A percentile compares a stretch with the other conserved stretches of the same genome.
Conservation (phyloP, 495 filamentous ascomycete genomes). For the Baudoinia panamericana region DNA sequence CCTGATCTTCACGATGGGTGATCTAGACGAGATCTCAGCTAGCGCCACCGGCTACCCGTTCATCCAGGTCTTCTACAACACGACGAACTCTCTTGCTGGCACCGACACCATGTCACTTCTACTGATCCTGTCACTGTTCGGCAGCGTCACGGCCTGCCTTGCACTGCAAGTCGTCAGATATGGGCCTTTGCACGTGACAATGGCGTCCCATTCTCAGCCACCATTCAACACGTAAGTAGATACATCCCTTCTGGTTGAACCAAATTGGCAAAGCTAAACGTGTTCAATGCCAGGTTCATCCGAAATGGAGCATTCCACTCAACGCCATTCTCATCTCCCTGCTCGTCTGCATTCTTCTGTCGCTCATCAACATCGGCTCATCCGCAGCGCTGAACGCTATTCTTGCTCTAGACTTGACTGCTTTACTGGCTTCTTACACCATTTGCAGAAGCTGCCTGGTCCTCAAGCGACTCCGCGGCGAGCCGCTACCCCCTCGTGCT, state of each 20-base stretch:
- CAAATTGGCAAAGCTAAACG: not conserved
- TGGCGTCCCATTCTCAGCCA: not conserved
- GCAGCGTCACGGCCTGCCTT: slow-evolving; percentile 6
- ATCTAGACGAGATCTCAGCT: slow-evolving; percentile 8
- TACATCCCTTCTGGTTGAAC: not conserved
- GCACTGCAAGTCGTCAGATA: slow-evolving; percentile 22
- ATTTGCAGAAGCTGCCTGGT: slow-evolving; percentile 12
- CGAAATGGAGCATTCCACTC: slow-evolving; percentile 9
- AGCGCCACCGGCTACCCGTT: slow-evolving; percentile 34
- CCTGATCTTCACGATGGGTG: slow-evolving; percentile 16
- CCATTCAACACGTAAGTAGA: not conserved
- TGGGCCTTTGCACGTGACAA: slow-evolving; percentile 22
- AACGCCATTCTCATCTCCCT: slow-evolving; percentile 16
- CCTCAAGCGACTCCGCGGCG: slow-evolving; percentile 4
- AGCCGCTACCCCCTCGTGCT: not conserved
- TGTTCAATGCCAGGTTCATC: slow-evolving; percentile 3
- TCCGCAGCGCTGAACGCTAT: slow-evolving; percentile 18
- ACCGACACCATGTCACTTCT: slow-evolving; percentile 35
- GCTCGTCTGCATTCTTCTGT: slow-evolving; percentile 9
- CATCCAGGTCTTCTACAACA: slow-evolving; percentile 43
- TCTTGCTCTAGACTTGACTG: slow-evolving; percentile 9
- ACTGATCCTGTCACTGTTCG: slow-evolving; percentile 8
- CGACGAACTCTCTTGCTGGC: slow-evolving; percentile 35
- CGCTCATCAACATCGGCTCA: slow-evolving; percentile 19
- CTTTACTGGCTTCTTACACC: slow-evolving; percentile 15